A percentile compares a stretch with the other conserved stretches of the same genome.
Evolutionary conservation across 2,329 filamentous ascomycete species (phyloP).

Genomic region (Penicillium italicum): DNA sequence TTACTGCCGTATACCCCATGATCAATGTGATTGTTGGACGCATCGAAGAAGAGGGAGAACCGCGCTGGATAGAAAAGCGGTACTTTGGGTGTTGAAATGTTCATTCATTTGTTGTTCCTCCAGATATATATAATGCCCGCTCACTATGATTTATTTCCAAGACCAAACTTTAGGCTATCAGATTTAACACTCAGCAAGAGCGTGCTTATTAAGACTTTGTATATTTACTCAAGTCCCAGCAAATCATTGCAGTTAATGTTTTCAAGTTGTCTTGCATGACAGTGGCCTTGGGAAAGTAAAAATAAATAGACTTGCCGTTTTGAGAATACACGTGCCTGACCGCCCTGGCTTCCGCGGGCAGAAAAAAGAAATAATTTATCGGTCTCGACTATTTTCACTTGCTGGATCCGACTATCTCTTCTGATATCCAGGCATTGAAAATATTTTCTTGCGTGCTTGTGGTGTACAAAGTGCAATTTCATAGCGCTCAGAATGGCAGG

Average conservation of each 20-base stretch:
- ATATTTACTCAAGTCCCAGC: neutral
- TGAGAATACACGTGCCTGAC: neutral
- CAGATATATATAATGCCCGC: slow-evolving; percentile 2
- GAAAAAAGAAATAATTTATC: slow-evolving; percentile 14
- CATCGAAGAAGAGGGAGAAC: slow-evolving; percentile 75
- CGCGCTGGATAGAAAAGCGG: slow-evolving; percentile 82
- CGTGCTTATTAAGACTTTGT: neutral
- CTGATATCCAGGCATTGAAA: slow-evolving; percentile 17
- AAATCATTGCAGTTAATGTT: neutral
- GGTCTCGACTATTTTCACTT: slow-evolving; percentile 7
- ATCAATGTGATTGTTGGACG: slow-evolving; percentile 83
- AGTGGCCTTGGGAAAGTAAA: neutral
- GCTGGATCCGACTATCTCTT: neutral
- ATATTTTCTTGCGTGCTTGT: slow-evolving; percentile 9
- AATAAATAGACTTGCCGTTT: neutral
- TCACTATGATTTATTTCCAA: neutral
- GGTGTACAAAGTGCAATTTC: neutral
- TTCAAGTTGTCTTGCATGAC: neutral
- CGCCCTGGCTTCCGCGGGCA: slow-evolving; percentile 1
- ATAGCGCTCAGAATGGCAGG: slow-evolving; percentile 31
- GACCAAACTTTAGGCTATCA: neutral
- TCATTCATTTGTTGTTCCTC: neutral
- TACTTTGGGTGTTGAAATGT: slow-evolving; percentile 75
- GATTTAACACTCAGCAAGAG: neutral
- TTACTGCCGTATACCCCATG: slow-evolving; percentile 84